phyloP scores from a whole-genome alignment of 176 grass and related monocot genomes.

The Eleusine indica region DNA sequence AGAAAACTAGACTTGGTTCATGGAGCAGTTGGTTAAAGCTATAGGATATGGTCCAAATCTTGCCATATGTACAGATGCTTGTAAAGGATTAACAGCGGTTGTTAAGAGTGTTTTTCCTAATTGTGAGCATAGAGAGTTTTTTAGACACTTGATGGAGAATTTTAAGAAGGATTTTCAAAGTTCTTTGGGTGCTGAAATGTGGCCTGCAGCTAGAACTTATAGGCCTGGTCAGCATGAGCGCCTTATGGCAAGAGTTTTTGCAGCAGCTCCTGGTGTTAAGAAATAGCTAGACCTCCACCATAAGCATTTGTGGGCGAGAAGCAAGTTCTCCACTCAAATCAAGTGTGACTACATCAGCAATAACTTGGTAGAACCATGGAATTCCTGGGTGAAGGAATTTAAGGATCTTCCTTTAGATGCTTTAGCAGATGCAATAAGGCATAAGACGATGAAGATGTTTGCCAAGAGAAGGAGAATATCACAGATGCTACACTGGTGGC shows the following conservation, averaged over 20 bases:
- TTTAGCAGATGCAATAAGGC: not conserved
- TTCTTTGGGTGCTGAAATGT: too few relatives aligned
- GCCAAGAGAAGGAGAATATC: not conserved
- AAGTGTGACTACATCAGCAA: slow-evolving; percentile 2
- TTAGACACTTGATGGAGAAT: not conserved
- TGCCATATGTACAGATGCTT: not conserved
- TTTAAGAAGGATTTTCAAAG: too few relatives aligned
- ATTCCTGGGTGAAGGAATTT: not conserved
- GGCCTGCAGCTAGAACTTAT: too few relatives aligned
- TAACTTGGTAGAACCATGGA: not conserved
- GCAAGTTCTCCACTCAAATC: not conserved
- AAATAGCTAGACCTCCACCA: not conserved
- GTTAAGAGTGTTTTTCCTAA: not conserved
- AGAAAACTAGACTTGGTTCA: not conserved
- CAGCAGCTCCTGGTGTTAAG: too few relatives aligned
- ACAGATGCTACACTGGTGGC: too few relatives aligned
- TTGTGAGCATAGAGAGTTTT: not conserved
- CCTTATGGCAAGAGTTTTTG: too few relatives aligned
- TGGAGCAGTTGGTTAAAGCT: not conserved
- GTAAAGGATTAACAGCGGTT: not conserved
- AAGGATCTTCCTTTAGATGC: not conserved
- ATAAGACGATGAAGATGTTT: too few relatives aligned
- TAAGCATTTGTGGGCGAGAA: not conserved
- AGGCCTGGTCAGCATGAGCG: too few relatives aligned
- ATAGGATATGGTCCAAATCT: not conserved